phyloP scores from a whole-genome alignment of 305 asterid genomes.

The Solanum hybrid region DNA sequence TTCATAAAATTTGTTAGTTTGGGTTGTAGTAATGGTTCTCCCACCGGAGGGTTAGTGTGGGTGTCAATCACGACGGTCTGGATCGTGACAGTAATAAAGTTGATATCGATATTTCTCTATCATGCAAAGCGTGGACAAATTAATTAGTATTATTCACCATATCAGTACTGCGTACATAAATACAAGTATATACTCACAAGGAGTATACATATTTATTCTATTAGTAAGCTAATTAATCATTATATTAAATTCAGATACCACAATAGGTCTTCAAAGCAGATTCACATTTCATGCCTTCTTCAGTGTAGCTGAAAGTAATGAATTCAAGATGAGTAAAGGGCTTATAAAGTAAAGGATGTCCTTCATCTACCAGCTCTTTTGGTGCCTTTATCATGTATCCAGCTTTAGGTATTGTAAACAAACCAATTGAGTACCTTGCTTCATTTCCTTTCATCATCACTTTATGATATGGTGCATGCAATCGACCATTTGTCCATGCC shows the following conservation, averaged over 20 bases:
- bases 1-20: too few species aligned
- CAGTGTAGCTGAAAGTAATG: constrained; percentile 23
- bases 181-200: neutral
- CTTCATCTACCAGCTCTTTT: constrained; percentile 32
- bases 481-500: too few species aligned
- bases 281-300: constrained; percentile 23
- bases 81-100: too few species aligned
- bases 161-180: too few species aligned
- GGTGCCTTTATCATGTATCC: constrained; percentile 37
- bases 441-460: constrained; percentile 16
- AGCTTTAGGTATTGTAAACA: constrained; percentile 32
- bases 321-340: constrained; percentile 41
- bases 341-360: constrained; percentile 34
- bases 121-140: too few species aligned
- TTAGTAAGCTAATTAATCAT: neutral
- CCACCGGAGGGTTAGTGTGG: too few species aligned
- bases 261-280: constrained; percentile 38
- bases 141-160: too few species aligned
- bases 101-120: too few species aligned
- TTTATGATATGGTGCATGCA: too few species aligned
- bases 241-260: constrained; percentile 19
- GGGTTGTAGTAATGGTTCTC: too few species aligned
- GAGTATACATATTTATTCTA: neutral
- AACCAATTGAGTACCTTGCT: constrained; percentile 31
- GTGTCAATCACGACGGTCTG: too few species aligned